Evolutionary conservation across 163 green algal species (phyloP).

Genomic region (Chloromonas sp.): DNA sequence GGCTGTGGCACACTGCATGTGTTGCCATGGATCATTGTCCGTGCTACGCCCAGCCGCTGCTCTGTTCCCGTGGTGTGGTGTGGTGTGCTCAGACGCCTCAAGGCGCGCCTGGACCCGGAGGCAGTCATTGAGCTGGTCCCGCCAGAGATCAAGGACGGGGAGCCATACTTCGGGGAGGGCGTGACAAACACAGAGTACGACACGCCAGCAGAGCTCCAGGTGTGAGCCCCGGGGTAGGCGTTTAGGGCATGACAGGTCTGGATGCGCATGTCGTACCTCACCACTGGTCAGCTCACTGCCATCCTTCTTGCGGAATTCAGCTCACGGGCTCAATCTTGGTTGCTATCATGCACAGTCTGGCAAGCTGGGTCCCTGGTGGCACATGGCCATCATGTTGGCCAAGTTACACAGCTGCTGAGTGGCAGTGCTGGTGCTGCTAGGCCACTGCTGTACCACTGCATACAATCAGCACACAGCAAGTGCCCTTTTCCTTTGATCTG

Average conservation of each 20-base stretch:
- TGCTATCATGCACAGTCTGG: no score
- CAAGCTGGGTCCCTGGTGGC: no score
- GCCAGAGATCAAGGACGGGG: background rate
- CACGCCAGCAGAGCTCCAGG: background rate
- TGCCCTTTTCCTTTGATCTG: no score
- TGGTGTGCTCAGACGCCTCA: background rate
- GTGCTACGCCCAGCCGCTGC: background rate
- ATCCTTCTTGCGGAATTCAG: no score
- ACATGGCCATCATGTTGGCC: no score
- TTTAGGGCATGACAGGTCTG: background rate
- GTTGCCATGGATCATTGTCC: background rate
- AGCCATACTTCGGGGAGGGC: background rate
- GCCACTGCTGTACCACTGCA: no score
- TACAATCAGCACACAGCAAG: no score
- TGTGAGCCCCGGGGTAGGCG: background rate
- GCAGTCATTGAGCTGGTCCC: slow-evolving; percentile 21
- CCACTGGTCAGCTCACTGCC: no score
- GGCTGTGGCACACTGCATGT: background rate
- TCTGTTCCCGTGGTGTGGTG: slow-evolving; percentile 8
- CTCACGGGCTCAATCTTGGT: no score
- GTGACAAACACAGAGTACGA: slow-evolving; percentile 6
- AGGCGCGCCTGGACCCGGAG: slow-evolving; percentile 6
- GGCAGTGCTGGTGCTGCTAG: no score
- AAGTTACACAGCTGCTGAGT: no score
- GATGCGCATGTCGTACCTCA: background rate